Base-by-base conservation (phyloP, 345 rosid genomes). In the sweet orange (Citrus sinensis) region DNA sequence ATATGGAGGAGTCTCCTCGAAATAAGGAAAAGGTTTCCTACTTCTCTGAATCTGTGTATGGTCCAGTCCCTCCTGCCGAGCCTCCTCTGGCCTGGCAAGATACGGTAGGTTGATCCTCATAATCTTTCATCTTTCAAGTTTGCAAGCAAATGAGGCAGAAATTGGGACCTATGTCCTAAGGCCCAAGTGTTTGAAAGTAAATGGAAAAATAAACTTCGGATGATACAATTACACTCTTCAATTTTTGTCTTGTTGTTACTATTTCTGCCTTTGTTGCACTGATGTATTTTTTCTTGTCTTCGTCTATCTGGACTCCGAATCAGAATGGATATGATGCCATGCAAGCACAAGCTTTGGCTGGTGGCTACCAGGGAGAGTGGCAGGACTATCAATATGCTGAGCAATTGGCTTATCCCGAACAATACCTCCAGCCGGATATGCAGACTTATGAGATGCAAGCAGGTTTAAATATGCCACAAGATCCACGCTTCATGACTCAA, bases 1-100 rank as follows among this genome's bases (percentile, higher is more conserved):
- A 96, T 81, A 94, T 94, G 99, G 99, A 94, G 81, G 99, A 96
- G 85, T 96, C 98, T 80, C 99, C 99, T 78, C 84, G 94, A 81
- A 90, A 87, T 82, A 94, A 89, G 83, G 99, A 92, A 80, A 91
- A 82, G 82, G 89, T 83, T 74, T 32, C 92, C 66, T 92, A 91
- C 82, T 94, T 94, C 80, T 70, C 56, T 66, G 98, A 94, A 81
- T 89, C 97, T 74, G 87, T 86, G 72, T 95, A 90, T 78, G 98
- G 97, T 74, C 95, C 97, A 32, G 91, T 87, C 19, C 97, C 87
- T 8, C 99, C 99, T 56, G 67, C 94, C 60, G 88, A 32, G 54
- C 87, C 87, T 81, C 83, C 92, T 84, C 94, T 88, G 75, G 97
- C 85, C 82, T 93, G 97, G 97, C 92, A 93, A 83, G 90, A 92